Percentiles rank a stretch among this genome's conserved stretches.
Conservation (phyloP, 2,329 filamentous ascomycete species). For the Pseudopyrenochaeta lycopersici region DNA sequence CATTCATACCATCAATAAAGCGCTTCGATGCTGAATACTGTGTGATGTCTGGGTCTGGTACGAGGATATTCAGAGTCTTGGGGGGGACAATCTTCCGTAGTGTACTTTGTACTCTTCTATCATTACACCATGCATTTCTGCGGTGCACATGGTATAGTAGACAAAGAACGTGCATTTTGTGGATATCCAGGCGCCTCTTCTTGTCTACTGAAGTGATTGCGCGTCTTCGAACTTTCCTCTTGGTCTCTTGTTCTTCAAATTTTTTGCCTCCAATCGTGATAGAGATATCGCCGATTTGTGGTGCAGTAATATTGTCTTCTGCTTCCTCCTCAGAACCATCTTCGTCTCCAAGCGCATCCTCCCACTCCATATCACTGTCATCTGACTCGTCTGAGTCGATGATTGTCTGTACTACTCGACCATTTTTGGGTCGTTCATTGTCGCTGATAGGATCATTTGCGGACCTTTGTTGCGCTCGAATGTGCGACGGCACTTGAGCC, state of each 20-base stretch:
- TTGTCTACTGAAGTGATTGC: slow-evolving; percentile 66
- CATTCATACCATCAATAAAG: slow-evolving; percentile 79
- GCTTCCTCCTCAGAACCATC: slow-evolving; percentile 38
- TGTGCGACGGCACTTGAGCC: slow-evolving; percentile 9
- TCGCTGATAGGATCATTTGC: slow-evolving; percentile 1
- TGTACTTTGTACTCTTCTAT: slow-evolving; percentile 69
- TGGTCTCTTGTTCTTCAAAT: slow-evolving; percentile 41
- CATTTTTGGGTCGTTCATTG: slow-evolving; percentile 19
- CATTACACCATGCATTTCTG: slow-evolving; percentile 91
- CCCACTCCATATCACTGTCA: slow-evolving; percentile 69
- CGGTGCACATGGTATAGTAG: slow-evolving; percentile 79
- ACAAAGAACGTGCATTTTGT: slow-evolving; percentile 86
- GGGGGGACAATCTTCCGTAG: slow-evolving; percentile 66
- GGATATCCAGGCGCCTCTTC: slow-evolving; percentile 74
- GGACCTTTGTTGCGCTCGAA: slow-evolving; percentile 3
- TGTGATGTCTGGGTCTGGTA: slow-evolving; percentile 70
- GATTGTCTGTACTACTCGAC: slow-evolving; percentile 51
- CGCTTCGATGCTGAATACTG: slow-evolving; percentile 81
- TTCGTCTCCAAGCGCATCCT: slow-evolving; percentile 57
- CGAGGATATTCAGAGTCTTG: slow-evolving; percentile 72
- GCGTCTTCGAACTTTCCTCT: slow-evolving; percentile 55
- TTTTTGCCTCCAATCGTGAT: slow-evolving; percentile 51
- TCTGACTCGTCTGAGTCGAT: slow-evolving; percentile 63
- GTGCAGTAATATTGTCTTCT: slow-evolving; percentile 29
- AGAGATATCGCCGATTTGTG: slow-evolving; percentile 50